Evolutionary conservation across 176 grass and related monocot species (phyloP).

Genomic region (Aegilops sharonensis): DNA sequence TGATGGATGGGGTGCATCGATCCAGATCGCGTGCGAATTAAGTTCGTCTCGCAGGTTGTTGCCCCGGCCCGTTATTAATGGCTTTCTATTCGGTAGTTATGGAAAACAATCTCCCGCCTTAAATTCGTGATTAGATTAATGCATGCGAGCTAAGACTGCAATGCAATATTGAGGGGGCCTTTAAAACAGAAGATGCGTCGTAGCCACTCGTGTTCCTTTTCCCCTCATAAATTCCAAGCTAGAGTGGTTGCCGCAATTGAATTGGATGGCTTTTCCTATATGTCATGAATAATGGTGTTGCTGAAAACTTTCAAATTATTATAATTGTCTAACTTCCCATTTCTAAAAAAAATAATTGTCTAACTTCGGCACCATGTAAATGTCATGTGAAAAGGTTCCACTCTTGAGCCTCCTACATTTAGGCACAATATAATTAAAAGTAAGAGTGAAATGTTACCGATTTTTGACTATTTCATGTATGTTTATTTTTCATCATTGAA

Average conservation of each 20-base stretch:
- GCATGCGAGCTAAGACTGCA: background rate
- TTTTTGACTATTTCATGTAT: too few species aligned
- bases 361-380: background rate
- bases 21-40: slow-evolving; percentile 29
- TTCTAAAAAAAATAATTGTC: background rate
- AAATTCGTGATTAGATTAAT: slow-evolving; percentile 25
- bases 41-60: slow-evolving; percentile 32
- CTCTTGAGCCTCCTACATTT: background rate
- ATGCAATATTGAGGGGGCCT: background rate
- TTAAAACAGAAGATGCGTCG: background rate
- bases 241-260: background rate
- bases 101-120: slow-evolving; percentile 37
- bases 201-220: slow-evolving; percentile 1
- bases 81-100: slow-evolving; percentile 47
- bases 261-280: background rate
- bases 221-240: background rate
- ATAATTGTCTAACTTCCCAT: background rate
- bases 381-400: background rate
- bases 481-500: too few species aligned
- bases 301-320: background rate
- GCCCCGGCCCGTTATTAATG: slow-evolving; percentile 20
- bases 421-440: too few species aligned
- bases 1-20: background rate
- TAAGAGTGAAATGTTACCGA: too few species aligned
- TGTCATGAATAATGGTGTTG: background rate